Base-by-base conservation (phyloP, 2,329 filamentous ascomycete genomes). In the Penicillium sp. region DNA sequence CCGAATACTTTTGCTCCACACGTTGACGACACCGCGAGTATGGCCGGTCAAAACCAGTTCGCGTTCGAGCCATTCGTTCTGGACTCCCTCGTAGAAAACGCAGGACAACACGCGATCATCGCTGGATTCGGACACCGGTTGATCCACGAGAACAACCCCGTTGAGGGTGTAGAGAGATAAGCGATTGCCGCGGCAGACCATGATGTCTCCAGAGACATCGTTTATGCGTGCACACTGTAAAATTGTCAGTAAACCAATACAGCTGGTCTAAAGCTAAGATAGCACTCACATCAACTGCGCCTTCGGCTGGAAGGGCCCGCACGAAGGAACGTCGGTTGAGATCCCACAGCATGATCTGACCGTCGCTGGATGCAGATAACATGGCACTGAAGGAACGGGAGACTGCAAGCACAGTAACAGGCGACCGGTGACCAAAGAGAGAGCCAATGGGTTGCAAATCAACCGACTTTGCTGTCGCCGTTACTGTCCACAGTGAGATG, bases 1-100 rank as follows among this genome's bases (percentile, higher is more conserved):
- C 32, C 79, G 75, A 13, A 86, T 79, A 2, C 74, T 75, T 59
- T 85, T 80, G 60, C 79, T 79, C 81, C 84, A 87, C 29, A 86
- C 77, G 77, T 96, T 96, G 32, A 96, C 92, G 13, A 92, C 82
- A 0, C 94, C 94, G 48, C 87, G 81, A 59, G 85, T 82, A 70
- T 97, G 94, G 0, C 94, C 94, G 0, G 93, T 97, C 60, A 99
- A 92, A 36, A 97, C 78, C 42, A 99, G 79, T 57, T 88, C 87
- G 51, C 88, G 87, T 74, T 95, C 91, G 3, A 96, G 80, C 91
- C 92, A 97, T 74, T 97, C 94, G 64, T 92, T 94, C 2, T 88
- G 89, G 0, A 86, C 83, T 0, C 93, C 93, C 71, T 97, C 92
- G 74, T 97, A 97, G 72, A 96, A 96, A 2, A 92, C 90, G 60